Evolutionary conservation across 768 basidiomycete species (phyloP).

Genomic region (Gloeophyllum trabeum): DNA sequence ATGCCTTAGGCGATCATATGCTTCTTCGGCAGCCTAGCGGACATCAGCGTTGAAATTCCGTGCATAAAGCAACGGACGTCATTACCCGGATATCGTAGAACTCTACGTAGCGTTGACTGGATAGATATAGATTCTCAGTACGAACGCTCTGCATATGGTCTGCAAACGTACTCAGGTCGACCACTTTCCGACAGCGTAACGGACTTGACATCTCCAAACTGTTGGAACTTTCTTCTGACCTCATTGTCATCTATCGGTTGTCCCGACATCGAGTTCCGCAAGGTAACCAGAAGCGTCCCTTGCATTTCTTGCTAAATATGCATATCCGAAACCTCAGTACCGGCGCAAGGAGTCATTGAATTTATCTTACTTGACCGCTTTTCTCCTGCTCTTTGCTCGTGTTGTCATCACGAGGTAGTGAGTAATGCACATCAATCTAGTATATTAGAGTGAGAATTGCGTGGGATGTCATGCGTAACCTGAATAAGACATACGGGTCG

Average conservation of each 20-base stretch:
- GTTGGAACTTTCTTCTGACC: constrained; percentile 75
- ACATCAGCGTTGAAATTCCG: too few species aligned
- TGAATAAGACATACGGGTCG: constrained; percentile 60
- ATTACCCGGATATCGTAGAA: constrained; percentile 85
- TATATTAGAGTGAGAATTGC: constrained; percentile 6
- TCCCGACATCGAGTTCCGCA: constrained; percentile 59
- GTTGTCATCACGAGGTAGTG: constrained; percentile 83
- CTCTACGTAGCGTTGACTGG: constrained; percentile 85
- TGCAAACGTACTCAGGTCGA: constrained; percentile 43
- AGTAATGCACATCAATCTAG: constrained; percentile 98
- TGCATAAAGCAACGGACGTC: too few species aligned
- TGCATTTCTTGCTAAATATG: constrained; percentile 46
- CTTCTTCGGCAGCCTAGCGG: constrained; percentile 60
- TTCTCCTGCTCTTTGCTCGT: constrained; percentile 63
- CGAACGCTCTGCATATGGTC: background rate
- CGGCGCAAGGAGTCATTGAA: background rate
- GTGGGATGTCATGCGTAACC: background rate
- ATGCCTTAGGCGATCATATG: constrained; percentile 71
- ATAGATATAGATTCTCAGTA: constrained; percentile 4
- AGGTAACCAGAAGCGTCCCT: constrained; percentile 73
- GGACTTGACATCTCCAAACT: constrained; percentile 84
- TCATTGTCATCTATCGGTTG: constrained; percentile 76
- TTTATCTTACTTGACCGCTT: constrained; percentile 62
- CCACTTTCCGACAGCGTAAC: constrained; percentile 50
- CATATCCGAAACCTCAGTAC: background rate